These are phyloP conservation scores for Russula foetens DNA, from an alignment of 768 basidiomycete genomes.

Conservation along the genomic window DNA sequence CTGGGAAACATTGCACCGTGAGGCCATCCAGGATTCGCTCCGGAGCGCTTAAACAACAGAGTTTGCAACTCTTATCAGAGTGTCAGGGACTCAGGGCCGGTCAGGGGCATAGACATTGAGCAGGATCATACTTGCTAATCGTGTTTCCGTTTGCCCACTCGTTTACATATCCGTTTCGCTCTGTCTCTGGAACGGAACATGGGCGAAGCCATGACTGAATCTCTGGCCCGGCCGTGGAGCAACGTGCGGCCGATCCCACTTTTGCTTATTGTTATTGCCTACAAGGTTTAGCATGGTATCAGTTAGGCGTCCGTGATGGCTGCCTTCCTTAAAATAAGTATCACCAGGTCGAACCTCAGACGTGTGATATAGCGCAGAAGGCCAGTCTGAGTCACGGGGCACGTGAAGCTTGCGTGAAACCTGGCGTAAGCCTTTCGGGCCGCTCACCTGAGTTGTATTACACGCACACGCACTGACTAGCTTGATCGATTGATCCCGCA, in stretches of 20 bases:
- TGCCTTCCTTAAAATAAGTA: background rate
- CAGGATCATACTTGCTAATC: background rate
- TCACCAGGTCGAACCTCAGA: no score
- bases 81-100: background rate
- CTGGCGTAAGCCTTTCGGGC: no score
- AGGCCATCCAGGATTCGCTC: background rate
- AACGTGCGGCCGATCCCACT: background rate
- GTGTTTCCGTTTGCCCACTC: background rate
- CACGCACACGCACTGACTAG: no score
- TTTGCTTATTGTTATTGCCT: background rate
- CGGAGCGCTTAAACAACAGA: background rate
- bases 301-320: background rate
- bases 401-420: no score
- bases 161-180: background rate
- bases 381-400: no score
- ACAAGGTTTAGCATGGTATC: background rate
- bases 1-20: background rate
- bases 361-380: no score
- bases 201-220: background rate
- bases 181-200: slow-evolving; percentile 1
- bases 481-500: no score
- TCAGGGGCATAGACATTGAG: background rate
- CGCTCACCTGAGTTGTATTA: no score
- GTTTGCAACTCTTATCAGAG: slow-evolving; percentile 8
- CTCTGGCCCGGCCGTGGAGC: background rate